phyloP scores from a whole-genome alignment of 2,329 filamentous ascomycete species.

The Raffaelea deltoideospora region DNA sequence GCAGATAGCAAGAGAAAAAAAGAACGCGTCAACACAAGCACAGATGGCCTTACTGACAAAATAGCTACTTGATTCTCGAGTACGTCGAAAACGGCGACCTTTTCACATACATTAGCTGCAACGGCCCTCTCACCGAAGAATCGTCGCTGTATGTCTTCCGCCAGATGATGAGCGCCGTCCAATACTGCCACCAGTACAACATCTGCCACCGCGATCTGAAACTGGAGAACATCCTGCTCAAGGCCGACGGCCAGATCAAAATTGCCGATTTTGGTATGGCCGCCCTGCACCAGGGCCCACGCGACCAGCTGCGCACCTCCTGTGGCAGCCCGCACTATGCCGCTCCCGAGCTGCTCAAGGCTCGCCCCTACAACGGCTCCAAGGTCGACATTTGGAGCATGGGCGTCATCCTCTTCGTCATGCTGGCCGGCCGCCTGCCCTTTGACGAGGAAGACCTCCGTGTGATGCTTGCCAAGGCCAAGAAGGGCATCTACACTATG shows the following conservation, averaged over 20 bases:
- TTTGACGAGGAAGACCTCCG: slow-evolving; percentile 57
- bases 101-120: slow-evolving; percentile 68
- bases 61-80: slow-evolving; percentile 88
- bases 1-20: no score
- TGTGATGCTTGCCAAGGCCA: slow-evolving; percentile 45
- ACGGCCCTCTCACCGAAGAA: slow-evolving; percentile 61
- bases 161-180: slow-evolving; percentile 81
- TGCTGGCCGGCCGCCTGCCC: slow-evolving; percentile 70
- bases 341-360: slow-evolving; percentile 76
- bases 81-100: slow-evolving; percentile 69
- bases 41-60: no score
- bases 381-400: slow-evolving; percentile 91
- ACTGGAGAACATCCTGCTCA: slow-evolving; percentile 89
- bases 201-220: slow-evolving; percentile 96
- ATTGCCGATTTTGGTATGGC: slow-evolving; percentile 98
- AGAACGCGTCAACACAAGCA: no score
- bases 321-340: slow-evolving; percentile 97
- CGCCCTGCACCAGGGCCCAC: slow-evolving; percentile 66
- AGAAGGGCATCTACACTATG: slow-evolving; percentile 45
- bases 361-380: slow-evolving; percentile 64
- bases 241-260: slow-evolving; percentile 63
- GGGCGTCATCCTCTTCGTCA: slow-evolving; percentile 77
- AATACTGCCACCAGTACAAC: slow-evolving; percentile 86
- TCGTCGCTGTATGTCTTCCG: slow-evolving; percentile 76
- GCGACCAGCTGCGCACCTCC: slow-evolving; percentile 68